Evolutionary conservation across 176 grass and related monocot genomes (phyloP), one percentile per base, ranked within the genome.

Genomic region (Oryza longistaminata): DNA sequence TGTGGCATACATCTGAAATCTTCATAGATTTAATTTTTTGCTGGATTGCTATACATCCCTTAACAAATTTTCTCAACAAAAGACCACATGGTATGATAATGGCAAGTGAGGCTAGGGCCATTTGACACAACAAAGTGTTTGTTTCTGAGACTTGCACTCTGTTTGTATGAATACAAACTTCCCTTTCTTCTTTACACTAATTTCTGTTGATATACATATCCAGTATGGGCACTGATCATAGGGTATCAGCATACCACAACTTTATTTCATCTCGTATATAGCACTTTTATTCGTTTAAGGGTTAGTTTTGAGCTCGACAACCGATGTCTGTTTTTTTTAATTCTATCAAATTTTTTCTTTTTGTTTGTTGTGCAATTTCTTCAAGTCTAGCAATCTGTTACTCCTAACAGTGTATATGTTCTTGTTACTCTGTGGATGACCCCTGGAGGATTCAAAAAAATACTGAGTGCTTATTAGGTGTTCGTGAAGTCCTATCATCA

Each of bases 281-380:
- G 15, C 39, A 64, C 53, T 43, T 8, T 82, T 45, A 64, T 53
- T 62, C 40, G 29, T 67, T 55, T 48, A 81, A 48, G 22, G 9
- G 62, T 26, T 80, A 46, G 8, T 12, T 50, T 61, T 43, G 0
- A 62, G 58, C 21, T 62, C 2, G 1, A n/a, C n/a, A 24, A 61
- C 21, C 43, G n/a, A 8, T 60, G 12, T 53, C 11, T 29, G 2
- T n/a, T n/a, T n/a, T 27, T 67, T 26, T 42, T 1, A 24, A n/a
- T 61, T n/a, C 0, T 76, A 55, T 0, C 6, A 12, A 61, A 9
- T 61, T 19, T 62, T 3, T 66, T 80, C 0, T 50, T 9, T 71
- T 72, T 74, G 31, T 17, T 74, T 87, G n/a, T 42, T n/a, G n/a
- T 58, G 53, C 43, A 65, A 53, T 68, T 69, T 76, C 3, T 84